Percentiles rank a stretch among this genome's conserved stretches.
phyloP scores from a whole-genome alignment of 139 green algal genomes.

The Tetraselmis chui region DNA sequence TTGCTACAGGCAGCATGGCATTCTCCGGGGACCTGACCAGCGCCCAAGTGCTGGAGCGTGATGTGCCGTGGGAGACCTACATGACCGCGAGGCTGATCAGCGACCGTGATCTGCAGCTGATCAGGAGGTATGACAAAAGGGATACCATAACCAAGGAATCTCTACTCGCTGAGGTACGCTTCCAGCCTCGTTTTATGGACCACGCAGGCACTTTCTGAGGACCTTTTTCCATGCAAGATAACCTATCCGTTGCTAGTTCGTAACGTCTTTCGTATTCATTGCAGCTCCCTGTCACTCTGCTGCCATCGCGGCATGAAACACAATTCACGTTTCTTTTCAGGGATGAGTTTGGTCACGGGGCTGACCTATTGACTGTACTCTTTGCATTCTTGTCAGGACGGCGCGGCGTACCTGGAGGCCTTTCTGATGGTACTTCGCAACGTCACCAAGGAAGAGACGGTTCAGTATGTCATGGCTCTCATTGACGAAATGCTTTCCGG shows the following conservation, averaged over 20 bases:
- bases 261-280: background rate
- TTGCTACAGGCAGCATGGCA: background rate
- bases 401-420: slow-evolving; percentile 61
- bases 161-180: slow-evolving; percentile 66
- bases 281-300: too few species aligned
- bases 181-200: too few species aligned
- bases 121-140: slow-evolving; percentile 74
- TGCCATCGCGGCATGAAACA: too few species aligned
- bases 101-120: slow-evolving; percentile 58
- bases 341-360: too few species aligned
- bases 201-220: too few species aligned
- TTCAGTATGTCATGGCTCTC: slow-evolving; percentile 85
- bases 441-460: slow-evolving; percentile 83
- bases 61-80: slow-evolving; percentile 63
- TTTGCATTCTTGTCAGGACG: too few species aligned
- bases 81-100: slow-evolving; percentile 70
- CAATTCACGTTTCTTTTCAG: too few species aligned
- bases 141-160: slow-evolving; percentile 40
- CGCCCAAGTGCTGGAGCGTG: slow-evolving; percentile 15
- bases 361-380: too few species aligned
- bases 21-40: background rate
- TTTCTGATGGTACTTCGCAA: slow-evolving; percentile 79
- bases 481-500: slow-evolving; percentile 73
- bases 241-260: too few species aligned
- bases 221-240: too few species aligned